These are phyloP conservation scores for Raphanus raphanistrum DNA, from an alignment of 345 rosid species.

Conservation along the genomic window DNA sequence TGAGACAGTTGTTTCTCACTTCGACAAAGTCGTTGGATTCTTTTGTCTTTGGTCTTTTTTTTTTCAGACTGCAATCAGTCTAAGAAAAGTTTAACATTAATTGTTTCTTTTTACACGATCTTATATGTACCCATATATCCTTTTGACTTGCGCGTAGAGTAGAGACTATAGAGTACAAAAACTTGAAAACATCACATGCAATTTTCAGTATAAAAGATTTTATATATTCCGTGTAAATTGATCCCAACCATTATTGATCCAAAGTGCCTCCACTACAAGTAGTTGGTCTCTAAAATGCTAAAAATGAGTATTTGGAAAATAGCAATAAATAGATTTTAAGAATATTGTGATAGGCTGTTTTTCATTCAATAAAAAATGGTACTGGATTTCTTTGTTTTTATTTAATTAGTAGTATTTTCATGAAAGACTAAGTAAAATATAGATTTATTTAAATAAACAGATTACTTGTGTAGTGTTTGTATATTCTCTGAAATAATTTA, in stretches of 20 bases:
- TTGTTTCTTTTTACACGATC: neutral
- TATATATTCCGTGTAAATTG: constrained; percentile 5
- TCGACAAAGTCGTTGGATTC: constrained; percentile 31
- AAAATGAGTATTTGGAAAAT: neutral
- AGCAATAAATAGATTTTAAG: neutral
- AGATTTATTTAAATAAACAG: neutral
- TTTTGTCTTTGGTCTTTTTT: constrained; percentile 16
- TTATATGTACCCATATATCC: constrained; percentile 11
- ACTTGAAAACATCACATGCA: constrained; percentile 36
- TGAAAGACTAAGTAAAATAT: neutral
- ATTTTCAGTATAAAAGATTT: neutral
- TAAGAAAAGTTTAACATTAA: neutral
- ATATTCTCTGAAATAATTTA: neutral
- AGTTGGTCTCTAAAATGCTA: constrained; percentile 25
- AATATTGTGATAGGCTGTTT: neutral
- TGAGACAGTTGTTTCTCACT: constrained; percentile 42
- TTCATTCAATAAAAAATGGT: neutral
- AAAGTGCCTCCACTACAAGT: constrained; percentile 31
- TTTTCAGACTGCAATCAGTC: constrained; percentile 15
- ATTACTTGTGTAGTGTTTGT: neutral
- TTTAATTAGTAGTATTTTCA: neutral
- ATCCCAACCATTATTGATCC: constrained; percentile 28
- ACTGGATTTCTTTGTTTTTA: neutral
- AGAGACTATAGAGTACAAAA: constrained; percentile 22
- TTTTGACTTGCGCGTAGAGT: constrained; percentile 35